Evolutionary conservation across 371 early-diverging fungal genomes (phyloP).

Genomic region (Mucor sp.): DNA sequence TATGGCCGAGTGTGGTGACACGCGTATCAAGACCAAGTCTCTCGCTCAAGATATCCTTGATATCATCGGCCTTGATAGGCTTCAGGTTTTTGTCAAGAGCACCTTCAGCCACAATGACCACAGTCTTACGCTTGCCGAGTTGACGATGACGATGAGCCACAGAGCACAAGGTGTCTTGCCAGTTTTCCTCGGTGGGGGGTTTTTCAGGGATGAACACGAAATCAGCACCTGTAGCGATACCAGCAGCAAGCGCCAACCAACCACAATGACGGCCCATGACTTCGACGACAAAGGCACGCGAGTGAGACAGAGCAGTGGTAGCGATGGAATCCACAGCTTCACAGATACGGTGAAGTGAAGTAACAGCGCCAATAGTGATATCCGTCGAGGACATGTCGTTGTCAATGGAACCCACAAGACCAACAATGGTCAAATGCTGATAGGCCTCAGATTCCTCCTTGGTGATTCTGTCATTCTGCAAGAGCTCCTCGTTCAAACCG

Average conservation of each 20-base stretch:
- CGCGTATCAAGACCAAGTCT: conserved; percentile 89
- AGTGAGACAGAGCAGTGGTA: conserved; percentile 96
- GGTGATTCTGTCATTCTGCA: conserved; percentile 58
- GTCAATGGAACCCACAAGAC: conserved; percentile 96
- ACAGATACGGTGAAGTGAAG: conserved; percentile 97
- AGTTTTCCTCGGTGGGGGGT: conserved; percentile 82
- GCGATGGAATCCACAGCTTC: conserved; percentile 95
- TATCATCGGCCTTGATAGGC: conserved; percentile 86
- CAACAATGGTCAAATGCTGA: conserved; percentile 87
- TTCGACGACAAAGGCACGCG: conserved; percentile 98
- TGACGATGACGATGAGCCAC: conserved; percentile 74
- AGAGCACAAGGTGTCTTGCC: conserved; percentile 86
- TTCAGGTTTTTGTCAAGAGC: conserved; percentile 91
- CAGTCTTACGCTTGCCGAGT: conserved; percentile 88
- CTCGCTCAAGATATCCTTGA: conserved; percentile 81
- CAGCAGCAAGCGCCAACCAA: conserved; percentile 98
- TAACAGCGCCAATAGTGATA: conserved; percentile 96
- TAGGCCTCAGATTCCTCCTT: conserved; percentile 59
- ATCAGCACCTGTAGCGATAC: conserved; percentile 84
- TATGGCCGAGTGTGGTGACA: conserved; percentile 96
- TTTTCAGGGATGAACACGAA: conserved; percentile 98
- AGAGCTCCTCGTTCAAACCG: conserved; percentile 75
- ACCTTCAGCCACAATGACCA: conserved; percentile 98
- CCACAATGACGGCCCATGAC: conserved; percentile 99
- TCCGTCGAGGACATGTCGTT: conserved; percentile 98